Conservation (phyloP, 805 yeast genomes). For the Cyberlindnera sargentensis region DNA sequence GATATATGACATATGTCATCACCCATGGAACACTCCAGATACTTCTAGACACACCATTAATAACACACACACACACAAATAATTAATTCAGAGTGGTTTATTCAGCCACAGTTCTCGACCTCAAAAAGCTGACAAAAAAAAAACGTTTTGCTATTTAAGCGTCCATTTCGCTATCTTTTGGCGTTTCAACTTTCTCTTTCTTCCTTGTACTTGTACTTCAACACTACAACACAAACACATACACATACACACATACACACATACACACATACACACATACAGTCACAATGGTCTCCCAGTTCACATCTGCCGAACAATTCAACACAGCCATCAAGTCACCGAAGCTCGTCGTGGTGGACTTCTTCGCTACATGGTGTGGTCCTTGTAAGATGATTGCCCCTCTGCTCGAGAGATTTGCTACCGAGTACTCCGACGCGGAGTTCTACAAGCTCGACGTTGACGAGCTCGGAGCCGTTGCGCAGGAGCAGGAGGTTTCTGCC, state of each 20-base stretch:
- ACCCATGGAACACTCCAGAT: too few relatives aligned
- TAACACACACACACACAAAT: too few relatives aligned
- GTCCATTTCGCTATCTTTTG: too few relatives aligned
- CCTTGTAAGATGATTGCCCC: slow-evolving; percentile 99
- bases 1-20: too few relatives aligned
- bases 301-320: slow-evolving; percentile 54
- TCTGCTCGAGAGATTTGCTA: slow-evolving; percentile 72
- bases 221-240: not conserved
- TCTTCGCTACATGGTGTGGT: slow-evolving; percentile 98
- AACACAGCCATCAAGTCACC: slow-evolving; percentile 51
- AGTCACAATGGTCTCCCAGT: slow-evolving; percentile 45
- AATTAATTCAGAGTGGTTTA: too few relatives aligned
- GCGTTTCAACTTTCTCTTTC: not conserved
- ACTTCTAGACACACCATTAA: too few relatives aligned
- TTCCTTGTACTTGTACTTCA: too few relatives aligned
- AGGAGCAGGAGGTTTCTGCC: slow-evolving; percentile 49
- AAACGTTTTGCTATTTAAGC: too few relatives aligned
- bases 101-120: too few relatives aligned
- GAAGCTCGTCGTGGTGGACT: slow-evolving; percentile 86
- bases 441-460: slow-evolving; percentile 94
- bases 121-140: too few relatives aligned
- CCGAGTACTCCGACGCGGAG: slow-evolving; percentile 52
- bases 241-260: not conserved
- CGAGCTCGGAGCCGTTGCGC: slow-evolving; percentile 68
- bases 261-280: not conserved